Evolutionary conservation across 2,329 filamentous ascomycete genomes (phyloP).

Genomic region (Pseudocercospora fijiensis): DNA sequence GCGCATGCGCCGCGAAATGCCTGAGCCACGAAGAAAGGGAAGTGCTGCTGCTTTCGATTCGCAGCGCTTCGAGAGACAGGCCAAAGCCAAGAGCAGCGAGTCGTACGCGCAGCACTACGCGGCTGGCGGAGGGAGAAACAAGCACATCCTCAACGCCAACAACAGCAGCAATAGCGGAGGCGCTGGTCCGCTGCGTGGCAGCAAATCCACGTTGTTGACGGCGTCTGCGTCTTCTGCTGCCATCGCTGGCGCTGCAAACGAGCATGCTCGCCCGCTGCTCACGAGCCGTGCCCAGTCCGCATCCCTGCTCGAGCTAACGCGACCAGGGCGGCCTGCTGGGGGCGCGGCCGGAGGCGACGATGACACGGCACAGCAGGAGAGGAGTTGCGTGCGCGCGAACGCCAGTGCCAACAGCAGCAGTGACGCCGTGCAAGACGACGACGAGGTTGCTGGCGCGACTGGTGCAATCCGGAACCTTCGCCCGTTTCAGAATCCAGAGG

Average conservation of each 20-base stretch:
- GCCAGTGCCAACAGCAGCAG: constrained; percentile 14
- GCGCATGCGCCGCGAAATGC: constrained; percentile 8
- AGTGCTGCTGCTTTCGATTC: constrained; percentile 13
- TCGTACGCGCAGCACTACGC: constrained; percentile 22
- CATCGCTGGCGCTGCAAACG: constrained; percentile 6
- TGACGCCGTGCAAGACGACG: constrained; percentile 33
- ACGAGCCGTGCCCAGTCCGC: constrained; percentile 15
- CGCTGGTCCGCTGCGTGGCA: constrained; percentile 10
- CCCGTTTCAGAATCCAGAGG: constrained; percentile 34
- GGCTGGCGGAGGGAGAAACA: constrained; percentile 14
- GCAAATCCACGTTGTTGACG: not conserved
- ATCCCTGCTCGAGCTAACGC: constrained; percentile 11
- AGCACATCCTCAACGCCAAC: constrained; percentile 16
- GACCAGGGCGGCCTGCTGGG: constrained; percentile 5
- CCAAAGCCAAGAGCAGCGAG: constrained; percentile 34
- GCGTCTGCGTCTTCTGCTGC: not conserved
- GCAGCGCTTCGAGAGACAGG: constrained; percentile 21
- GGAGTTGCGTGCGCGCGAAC: not conserved
- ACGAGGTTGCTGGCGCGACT: constrained; percentile 36
- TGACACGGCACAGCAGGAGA: constrained; percentile 4
- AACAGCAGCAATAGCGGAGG: constrained; percentile 14
- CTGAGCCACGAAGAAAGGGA: not conserved
- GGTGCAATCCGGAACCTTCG: constrained; percentile 32
- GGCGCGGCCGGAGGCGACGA: constrained; percentile 5
- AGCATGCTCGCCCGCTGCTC: constrained; percentile 6